Evolutionary conservation across 2,329 filamentous ascomycete species (phyloP), one percentile per base, ranked within the genome.

Genomic region (Beauveria rudraprayagi): DNA sequence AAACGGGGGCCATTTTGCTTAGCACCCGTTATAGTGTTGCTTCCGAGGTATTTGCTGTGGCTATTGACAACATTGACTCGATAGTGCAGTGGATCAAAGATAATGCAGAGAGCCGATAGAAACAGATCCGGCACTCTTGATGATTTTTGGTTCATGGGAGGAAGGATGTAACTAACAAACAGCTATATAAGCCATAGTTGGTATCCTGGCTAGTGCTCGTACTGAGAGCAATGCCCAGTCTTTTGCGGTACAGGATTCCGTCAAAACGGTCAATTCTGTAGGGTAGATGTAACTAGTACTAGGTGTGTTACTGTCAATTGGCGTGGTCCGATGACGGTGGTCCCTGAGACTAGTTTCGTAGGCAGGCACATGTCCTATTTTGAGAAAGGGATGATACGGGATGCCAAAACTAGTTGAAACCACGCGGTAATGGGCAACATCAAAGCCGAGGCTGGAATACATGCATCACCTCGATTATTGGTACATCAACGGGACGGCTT

Each of bases 11-110:
- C 2, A 72, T 80, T 0, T 77, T 77, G 17, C 70, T 82, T 8
- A 78, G 78, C 61, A 73, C 82, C 5, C 78, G 80, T 19, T 83
- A 83, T 64, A 72, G 80, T 1, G 73, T 81, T 37, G 80, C 79
- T 8, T 81, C 80, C 0, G 80, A 81, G 61, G 70, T 71, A 26
- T 83, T 82, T 61, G 80, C 81, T 0, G 70, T 69, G 1, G 75
- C 75, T 3, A 69, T 82, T 1, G 70, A 81, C 58, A 80, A 84
- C 65, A 71, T 77, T 2, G 76, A 79, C 57, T 76, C 76, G 46
- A 70, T 75, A 0, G 66, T 81, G 14, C 65, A 67, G 48, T 80
- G 71, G 66, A 65, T 81, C 1, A 63, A 73, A 3, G 64, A 70
- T 5, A 71, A 80, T 52, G 75, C 76, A 0, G 70, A 69, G 55